Base-by-base conservation (phyloP, 1,139 yeast species). In the Geotrichum europaeum region DNA sequence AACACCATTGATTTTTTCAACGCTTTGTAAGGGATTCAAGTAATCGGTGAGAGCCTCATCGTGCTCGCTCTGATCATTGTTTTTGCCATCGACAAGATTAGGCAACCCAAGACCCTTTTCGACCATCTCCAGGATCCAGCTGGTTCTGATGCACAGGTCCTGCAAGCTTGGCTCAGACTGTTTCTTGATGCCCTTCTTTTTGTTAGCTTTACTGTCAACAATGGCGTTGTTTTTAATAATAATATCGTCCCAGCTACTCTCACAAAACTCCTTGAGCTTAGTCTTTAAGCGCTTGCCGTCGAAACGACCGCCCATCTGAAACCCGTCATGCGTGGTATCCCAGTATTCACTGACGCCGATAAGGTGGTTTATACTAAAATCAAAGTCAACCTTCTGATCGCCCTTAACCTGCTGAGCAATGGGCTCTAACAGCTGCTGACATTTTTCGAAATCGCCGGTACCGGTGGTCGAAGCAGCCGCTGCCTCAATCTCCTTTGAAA, bases 311-410 rank as follows among this genome's bases (percentile, higher is more conserved):
- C 77, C 76, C 64, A 74, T 64, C 13, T 70, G 68, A 58, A 75
- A 75, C 3, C 85, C 76, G 45, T 78, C 79, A n/a, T 80, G 79
- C 10, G 86, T 77, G 2, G 90, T 83, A 70, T 87, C 88, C 89
- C 91, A 88, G 72, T 87, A 88, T 52, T 91, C 96, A 67, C 91
- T 85, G 2, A 89, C 90, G 0, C 95, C 96, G 36, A 86, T 80
- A 64, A 88, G 88, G 65, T 84, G 85, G 65, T 85, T 84, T 50
- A 83, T 75, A 59, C 81, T 84, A 66, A 87, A 85, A 66, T 86
- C 89, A 73, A 89, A 84, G 1, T 84, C 80, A 0, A 96, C 92
- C 51, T 84, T 85, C 43, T 52, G 71, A 63, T 63, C 72, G 24
- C 72, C 70, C 18, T 63, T 60, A 43, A 70, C 65, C 13, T 57